A percentile compares a stretch with the other conserved stretches of the same genome.
Conservation (phyloP, 2,329 filamentous ascomycete genomes). For the Ceratocystis huliohia region DNA sequence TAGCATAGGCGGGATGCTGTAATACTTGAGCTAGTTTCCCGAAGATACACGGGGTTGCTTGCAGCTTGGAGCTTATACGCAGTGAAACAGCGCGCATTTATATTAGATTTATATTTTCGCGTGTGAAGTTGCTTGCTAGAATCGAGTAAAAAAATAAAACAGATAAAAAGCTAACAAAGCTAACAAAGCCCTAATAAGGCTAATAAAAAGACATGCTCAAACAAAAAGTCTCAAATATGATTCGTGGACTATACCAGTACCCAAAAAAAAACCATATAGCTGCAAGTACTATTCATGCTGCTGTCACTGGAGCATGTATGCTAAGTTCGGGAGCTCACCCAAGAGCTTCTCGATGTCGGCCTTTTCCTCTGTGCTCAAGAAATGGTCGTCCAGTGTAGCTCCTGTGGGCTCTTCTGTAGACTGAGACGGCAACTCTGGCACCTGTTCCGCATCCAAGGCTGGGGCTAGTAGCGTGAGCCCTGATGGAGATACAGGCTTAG, state of each 20-base stretch:
- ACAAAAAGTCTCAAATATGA: neutral
- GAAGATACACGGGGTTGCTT: neutral
- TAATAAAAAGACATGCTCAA: neutral
- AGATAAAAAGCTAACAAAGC: neutral
- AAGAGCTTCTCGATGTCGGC: neutral
- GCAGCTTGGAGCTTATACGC: neutral
- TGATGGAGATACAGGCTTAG: neutral
- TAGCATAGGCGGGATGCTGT: too few relatives aligned
- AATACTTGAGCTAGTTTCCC: too few relatives aligned
- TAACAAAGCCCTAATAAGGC: neutral
- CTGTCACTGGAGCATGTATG: constrained; percentile 13
- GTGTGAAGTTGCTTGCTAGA: neutral
- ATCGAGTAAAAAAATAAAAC: neutral
- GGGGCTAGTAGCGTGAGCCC: neutral
- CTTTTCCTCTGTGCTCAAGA: constrained; percentile 1
- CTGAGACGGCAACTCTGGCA: neutral
- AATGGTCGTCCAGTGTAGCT: neutral
- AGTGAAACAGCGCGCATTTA: neutral
- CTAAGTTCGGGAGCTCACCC: constrained; percentile 9
- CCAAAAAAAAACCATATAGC: neutral
- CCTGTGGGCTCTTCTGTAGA: neutral
- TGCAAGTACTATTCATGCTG: neutral
- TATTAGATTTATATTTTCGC: neutral
- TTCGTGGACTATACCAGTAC: neutral
- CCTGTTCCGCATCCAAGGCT: neutral